Conservation (phyloP, 495 filamentous ascomycete genomes). For the Friedmanniomyces endolithicus region DNA sequence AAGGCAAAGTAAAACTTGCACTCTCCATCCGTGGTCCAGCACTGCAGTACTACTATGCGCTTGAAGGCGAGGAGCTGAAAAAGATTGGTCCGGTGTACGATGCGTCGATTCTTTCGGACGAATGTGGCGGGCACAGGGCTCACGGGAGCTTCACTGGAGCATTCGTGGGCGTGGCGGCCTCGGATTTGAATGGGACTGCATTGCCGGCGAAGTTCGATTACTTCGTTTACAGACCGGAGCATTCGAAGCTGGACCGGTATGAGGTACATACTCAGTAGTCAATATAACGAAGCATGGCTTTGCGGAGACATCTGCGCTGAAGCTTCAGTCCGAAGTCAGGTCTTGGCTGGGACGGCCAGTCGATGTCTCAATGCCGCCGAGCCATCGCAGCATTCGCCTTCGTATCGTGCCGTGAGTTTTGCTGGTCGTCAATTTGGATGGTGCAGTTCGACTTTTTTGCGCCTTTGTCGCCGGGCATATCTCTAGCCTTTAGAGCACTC, state of each 20-base stretch:
- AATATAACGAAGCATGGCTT: no score
- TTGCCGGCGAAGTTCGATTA: slow-evolving; percentile 3
- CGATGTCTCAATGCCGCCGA: no score
- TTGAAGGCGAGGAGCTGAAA: neutral
- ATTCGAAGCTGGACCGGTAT: neutral
- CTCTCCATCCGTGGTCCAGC: neutral
- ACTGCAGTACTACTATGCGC: slow-evolving; percentile 3
- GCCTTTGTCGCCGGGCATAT: no score
- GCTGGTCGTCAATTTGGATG: no score
- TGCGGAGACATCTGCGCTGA: no score
- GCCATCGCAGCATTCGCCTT: no score
- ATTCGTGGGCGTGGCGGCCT: slow-evolving; percentile 2
- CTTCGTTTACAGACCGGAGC: slow-evolving; percentile 1
- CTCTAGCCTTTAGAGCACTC: no score
- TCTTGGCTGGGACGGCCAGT: no score
- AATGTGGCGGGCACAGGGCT: slow-evolving; percentile 1
- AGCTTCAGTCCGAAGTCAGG: no score
- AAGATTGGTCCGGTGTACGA: slow-evolving; percentile 5
- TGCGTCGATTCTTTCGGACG: slow-evolving; percentile 2
- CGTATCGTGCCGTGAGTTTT: no score
- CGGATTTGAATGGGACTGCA: neutral
- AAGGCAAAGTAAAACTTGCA: slow-evolving; percentile 2
- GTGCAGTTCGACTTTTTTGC: no score
- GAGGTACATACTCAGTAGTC: neutral
- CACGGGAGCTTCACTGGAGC: slow-evolving; percentile 1